Base-by-base conservation (phyloP, 441 rosid species). In the Iberis amara region DNA sequence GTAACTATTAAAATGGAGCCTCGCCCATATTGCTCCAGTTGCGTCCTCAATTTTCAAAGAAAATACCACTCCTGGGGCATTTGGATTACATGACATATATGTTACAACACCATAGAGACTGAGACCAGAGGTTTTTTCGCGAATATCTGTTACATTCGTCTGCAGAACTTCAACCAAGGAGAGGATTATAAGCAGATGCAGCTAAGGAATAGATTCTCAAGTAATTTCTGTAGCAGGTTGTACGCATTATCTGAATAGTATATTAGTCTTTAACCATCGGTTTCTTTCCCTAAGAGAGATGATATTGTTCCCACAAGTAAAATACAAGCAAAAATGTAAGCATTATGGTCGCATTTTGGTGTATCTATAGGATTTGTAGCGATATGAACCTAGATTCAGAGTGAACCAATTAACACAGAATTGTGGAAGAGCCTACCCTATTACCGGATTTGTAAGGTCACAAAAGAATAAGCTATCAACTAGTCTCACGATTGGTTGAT, bases 121-220 rank as follows among this genome's bases (percentile, higher is more conserved):
- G 79, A 92, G 58, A 43, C 92, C 74, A 39, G 79, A 73, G 83
- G 86, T 92, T 84, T 84, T 92, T 73, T 81, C 85, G 0, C 68
- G 71, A 61, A 86, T 86, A 56, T 84, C 92, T 1, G 46, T 57
- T 38, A 89, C 75, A 40, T 57, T 75, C 43, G 83, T 68, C 97
- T 92, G 92, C 79, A 79, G 71, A 71, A 67, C 69, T 73, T 68
- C 48, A 54, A 57, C 52, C 64, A 73, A 69, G 50, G 68, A 64
- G 61, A 56, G 28, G 36, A 24, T 54, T 60, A 55, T 70, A 43
- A 61, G 42, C 44, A 38, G 33, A 50, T 42, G 58, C 49, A 53
- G 36, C 9, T 39, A 40, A 11, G 41, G 36, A 15, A 47, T 35
- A 59, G 4, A 31, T 23, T 42, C 32, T 36, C 15, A 48, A 18